Evolutionary conservation across 208 protist species (phyloP).

Genomic region (Acanthamoeba quina): DNA sequence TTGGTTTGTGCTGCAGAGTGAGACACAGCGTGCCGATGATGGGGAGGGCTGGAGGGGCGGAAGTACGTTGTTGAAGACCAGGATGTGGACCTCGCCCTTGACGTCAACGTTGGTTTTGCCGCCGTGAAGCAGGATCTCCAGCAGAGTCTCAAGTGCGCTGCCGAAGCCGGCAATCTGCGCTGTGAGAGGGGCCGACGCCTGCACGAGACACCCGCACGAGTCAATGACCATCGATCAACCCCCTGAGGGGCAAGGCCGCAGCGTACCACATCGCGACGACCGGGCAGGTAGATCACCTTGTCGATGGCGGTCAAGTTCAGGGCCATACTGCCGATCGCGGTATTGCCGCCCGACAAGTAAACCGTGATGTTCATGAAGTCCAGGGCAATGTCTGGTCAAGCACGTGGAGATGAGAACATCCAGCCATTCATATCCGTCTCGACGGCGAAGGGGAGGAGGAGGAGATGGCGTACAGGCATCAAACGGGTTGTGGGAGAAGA

Average conservation of each 20-base stretch:
- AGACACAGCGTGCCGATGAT: no score
- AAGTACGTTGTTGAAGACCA: conserved; percentile 3
- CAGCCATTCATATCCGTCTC: not conserved
- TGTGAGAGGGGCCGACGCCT: not conserved
- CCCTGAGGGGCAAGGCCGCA: no score
- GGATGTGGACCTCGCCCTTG: not conserved
- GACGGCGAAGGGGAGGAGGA: no score
- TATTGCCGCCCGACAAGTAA: not conserved
- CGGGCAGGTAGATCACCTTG: conserved; percentile 36
- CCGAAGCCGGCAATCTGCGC: not conserved
- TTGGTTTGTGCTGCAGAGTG: no score
- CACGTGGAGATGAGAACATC: not conserved
- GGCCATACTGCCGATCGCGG: not conserved
- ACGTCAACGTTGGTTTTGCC: conserved; percentile 11
- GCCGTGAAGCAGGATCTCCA: conserved; percentile 3
- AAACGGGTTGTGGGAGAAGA: not conserved
- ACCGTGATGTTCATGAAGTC: not conserved
- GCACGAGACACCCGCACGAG: not conserved
- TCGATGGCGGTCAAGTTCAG: not conserved
- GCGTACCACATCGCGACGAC: not conserved
- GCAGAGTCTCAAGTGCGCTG: not conserved
- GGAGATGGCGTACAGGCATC: not conserved
- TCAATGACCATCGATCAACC: not conserved
- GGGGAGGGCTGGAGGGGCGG: no score
- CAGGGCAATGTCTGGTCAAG: not conserved